Base-by-base conservation (phyloP, 1,139 yeast species). In the Zhuliangozyma blackwelliae region DNA sequence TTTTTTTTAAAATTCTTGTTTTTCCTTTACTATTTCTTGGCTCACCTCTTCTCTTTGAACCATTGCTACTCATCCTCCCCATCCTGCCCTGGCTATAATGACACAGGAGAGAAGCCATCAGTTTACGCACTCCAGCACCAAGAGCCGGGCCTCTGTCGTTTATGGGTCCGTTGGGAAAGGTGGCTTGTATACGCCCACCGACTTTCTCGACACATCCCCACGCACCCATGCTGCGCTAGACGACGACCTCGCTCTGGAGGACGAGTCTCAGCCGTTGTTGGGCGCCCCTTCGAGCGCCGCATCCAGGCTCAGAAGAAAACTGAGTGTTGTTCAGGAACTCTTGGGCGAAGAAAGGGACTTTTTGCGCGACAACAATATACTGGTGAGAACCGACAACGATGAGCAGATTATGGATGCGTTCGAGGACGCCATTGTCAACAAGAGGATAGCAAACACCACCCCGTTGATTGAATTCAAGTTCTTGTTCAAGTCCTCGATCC, bases 161-260 rank as follows among this genome's bases (percentile, higher is more conserved):
- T 74, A 65, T 39, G 81, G 79, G 1, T 72, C 79, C 3, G 58
- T 68, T 2, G 79, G 80, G 7, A 68, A 77, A 46, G 71, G 75
- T 7, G 80, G 81, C 0, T 55, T 77, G 8, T 76, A 61, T 37
- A 52, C 72, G 20, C 81, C 82, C 0, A 61, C 68, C 21, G 82
- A 77, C 52, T 76, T 76, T 47, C 59, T 58, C 21, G 43, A 39
- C 8, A 22, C 41, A 2, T 16, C 37, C 12, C 31, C 48, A 3
- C 48, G 41, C 26, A 42, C 22, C 20, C 27, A 34, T 13, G 10
- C 29, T 29, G 25, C 25, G 10, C 19, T 37, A 10, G 50, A 41
- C 20, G 45, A 38, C 19, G 40, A 40, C 6, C 48, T 39, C 23
- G 46, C 41, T 6, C 12, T 9, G 4, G 11, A 43, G 26, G 43